Base-by-base conservation (phyloP, 345 rosid species). In the Eucalyptus curtisii region DNA sequence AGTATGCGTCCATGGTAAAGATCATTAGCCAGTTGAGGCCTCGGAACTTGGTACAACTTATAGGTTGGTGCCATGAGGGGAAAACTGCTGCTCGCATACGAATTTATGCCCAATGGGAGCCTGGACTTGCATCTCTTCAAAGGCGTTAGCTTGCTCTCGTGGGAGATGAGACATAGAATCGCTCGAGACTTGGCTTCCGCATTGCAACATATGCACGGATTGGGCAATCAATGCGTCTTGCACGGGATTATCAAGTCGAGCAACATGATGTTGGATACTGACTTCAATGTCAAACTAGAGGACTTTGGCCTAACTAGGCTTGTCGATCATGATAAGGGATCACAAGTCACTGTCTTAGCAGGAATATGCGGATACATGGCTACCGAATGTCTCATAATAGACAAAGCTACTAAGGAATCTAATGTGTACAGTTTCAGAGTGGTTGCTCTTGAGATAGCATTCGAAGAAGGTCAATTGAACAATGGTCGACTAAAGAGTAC, bases 241-340 rank as follows among this genome's bases (percentile, higher is more conserved):
- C 94, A 91, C 12, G 59, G 91, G 2, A 93, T 90, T 40, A 90
- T 91, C 79, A 89, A 92, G 80, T 87, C 91, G 8, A 91, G 90
- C 86, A 92, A 92, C 25, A 31, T 90, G 61, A 71, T 89, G 90
- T 25, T 92, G 85, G 93, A 89, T 88, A 86, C 87, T 7, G 57
- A 49, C 25, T 90, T 90, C n/a, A 87, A 90, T 45, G 90, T 92
- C 4, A 91, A 90, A 87, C 91, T 91, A 3, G 93, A 92, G 13
- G 91, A 92, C 52, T 90, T 92, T 25, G 94, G 94, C 64, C 80
- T 90, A 22, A 91, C 94, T 7, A 91, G 93, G 86, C 85, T 92
- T 37, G 92, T 92, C 3, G 90, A 93, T 79, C 93, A 89, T 30
- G 90, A 88, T 10, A 76, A 87, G 30, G 89, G 88, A 30, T 88